A percentile compares a stretch with the other conserved stretches of the same genome.
These are phyloP conservation scores for Termitomyces sp. DNA, from an alignment of 768 basidiomycete genomes.

Conservation along the genomic window DNA sequence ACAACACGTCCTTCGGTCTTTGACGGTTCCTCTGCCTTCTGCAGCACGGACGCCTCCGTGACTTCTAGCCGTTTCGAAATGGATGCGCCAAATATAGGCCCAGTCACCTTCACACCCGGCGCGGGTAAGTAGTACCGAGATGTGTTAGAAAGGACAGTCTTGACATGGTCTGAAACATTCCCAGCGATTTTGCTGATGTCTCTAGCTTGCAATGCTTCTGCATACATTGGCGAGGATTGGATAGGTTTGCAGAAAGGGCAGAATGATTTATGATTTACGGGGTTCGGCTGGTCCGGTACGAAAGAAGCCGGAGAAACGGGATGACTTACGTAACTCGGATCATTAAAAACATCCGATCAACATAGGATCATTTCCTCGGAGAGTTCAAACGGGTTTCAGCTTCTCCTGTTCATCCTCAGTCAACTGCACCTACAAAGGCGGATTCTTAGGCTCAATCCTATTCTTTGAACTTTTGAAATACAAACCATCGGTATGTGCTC, in stretches of 20 bases:
- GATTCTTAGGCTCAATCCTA: background rate
- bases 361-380: background rate
- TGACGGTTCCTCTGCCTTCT: constrained; percentile 40
- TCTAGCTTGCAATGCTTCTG: constrained; percentile 6
- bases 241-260: background rate
- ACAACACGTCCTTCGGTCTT: constrained; percentile 44
- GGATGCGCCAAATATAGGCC: constrained; percentile 15
- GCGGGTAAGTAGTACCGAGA: constrained; percentile 11
- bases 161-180: constrained; percentile 27
- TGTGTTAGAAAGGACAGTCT: constrained; percentile 18
- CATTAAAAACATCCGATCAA: background rate
- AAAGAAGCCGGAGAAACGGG: constrained; percentile 4
- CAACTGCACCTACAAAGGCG: background rate
- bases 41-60: constrained; percentile 37
- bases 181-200: constrained; percentile 22
- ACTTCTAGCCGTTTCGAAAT: constrained; percentile 21
- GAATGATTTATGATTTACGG: constrained; percentile 2
- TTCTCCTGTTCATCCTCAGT: no score
- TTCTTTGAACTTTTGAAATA: background rate
- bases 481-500: constrained; percentile 1
- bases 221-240: background rate
- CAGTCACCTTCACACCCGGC: constrained; percentile 3
- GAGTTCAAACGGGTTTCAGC: no score
- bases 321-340: background rate
- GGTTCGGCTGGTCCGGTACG: constrained; percentile 5